Conservation (phyloP, 2,329 filamentous ascomycete species). For the Neonectria coccinea region DNA sequence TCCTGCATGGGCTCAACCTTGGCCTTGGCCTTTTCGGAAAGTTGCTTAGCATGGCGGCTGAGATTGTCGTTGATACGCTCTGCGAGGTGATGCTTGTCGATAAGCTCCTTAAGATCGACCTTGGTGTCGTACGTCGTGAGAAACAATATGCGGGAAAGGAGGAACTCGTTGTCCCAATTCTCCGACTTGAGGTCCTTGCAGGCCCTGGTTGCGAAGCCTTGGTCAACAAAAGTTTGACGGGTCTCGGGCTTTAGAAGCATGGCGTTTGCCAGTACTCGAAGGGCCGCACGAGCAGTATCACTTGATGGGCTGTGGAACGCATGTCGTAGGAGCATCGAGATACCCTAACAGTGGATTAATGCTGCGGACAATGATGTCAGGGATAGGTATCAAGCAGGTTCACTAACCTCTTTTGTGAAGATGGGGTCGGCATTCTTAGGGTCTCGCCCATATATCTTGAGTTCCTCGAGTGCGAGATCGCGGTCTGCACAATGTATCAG, state of each 20-base stretch:
- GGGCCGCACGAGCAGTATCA: constrained; percentile 77
- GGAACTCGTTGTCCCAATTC: constrained; percentile 85
- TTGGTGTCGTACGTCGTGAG: constrained; percentile 63
- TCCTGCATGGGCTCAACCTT: constrained; percentile 72
- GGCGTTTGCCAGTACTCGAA: constrained; percentile 86
- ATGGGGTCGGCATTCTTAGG: constrained; percentile 81
- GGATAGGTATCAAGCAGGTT: neutral
- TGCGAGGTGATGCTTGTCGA: constrained; percentile 54
- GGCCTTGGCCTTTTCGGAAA: constrained; percentile 48
- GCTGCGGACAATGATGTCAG: constrained; percentile 12
- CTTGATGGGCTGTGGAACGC: constrained; percentile 75
- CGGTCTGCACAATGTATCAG: constrained; percentile 63
- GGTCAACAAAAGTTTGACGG: constrained; percentile 48
- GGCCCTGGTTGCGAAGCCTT: constrained; percentile 70
- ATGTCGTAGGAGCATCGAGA: constrained; percentile 77
- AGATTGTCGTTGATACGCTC: constrained; percentile 77
- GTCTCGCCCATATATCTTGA: constrained; percentile 77
- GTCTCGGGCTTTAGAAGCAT: constrained; percentile 67
- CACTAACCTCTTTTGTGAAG: constrained; percentile 78
- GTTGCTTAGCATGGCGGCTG: constrained; percentile 71
- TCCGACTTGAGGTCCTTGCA: constrained; percentile 79
- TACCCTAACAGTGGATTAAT: constrained; percentile 66
- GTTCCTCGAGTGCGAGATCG: constrained; percentile 70
- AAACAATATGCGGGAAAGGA: constrained; percentile 63
- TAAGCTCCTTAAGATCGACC: constrained; percentile 62